Base-by-base conservation (phyloP, 2,329 filamentous ascomycete genomes). In the Penicillium sp. region DNA sequence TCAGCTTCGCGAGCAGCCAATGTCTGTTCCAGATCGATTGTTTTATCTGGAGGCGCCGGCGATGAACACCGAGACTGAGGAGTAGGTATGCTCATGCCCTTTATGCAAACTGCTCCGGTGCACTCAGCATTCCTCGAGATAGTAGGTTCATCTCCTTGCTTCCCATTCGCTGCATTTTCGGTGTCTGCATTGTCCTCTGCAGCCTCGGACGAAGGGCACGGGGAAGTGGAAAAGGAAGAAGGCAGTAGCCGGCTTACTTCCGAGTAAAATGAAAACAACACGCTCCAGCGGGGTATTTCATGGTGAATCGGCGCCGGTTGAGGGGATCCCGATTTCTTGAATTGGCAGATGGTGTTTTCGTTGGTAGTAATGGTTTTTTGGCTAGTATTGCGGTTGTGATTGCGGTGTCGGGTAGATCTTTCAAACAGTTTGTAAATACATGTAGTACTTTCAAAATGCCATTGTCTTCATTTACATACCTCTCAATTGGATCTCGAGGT, bases 281-380 rank as follows among this genome's bases (percentile, higher is more conserved):
- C 39, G 32, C 51, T 54, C 51, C 51, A 54, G n/a, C 39, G 51
- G 0, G 51, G 51, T 27, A 54, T 19, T 7, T 50, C 46, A 8
- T 54, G 51, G 6, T 54, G 46, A 9, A 44, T 39, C 3, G 27
- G 46, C 3, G 1, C 19, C 16, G 46, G 39, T 11, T 44, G 10
- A 1, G 46, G 16, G 4, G 9, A 16, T 19, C n/a, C 26, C 7
- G 16, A 41, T 42, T 7, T 16, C 34, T 36, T 9, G 26, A 47
- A 2, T 2, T 30, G 26, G 14, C 14, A 29, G 19, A 14, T 18
- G 29, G 7, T 23, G 32, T 10, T 10, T 16, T 43, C 29, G 26
- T 19, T 23, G 4, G 30, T 18, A 13, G 30, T 4, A 2, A 14
- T 29, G 23, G 26, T 6, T 14, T 32, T 39, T 3, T 44, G 30